These are phyloP conservation scores for Mortierella sp. DNA, from an alignment of 371 early-diverging fungal species.

Conservation along the genomic window DNA sequence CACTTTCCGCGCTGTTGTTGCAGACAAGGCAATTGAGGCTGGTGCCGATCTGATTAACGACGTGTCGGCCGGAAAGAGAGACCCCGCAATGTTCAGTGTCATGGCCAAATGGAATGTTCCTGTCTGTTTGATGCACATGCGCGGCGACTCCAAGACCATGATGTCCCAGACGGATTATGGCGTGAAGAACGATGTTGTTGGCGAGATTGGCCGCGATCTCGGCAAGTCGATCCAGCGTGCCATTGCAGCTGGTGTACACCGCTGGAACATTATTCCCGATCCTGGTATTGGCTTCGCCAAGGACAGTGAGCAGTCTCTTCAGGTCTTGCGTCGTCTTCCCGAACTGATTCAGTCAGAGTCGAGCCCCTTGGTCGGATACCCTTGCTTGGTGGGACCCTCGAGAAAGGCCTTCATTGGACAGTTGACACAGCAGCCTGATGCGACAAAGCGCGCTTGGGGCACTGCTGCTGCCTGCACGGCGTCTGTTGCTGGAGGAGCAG, in stretches of 20 bases:
- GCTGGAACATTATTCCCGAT: constrained; percentile 97
- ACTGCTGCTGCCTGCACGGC: constrained; percentile 96
- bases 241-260: constrained; percentile 82
- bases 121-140: constrained; percentile 97
- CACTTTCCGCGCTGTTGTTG: constrained; percentile 91
- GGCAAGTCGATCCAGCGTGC: constrained; percentile 76
- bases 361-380: constrained; percentile 77
- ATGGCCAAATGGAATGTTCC: constrained; percentile 88
- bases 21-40: constrained; percentile 83
- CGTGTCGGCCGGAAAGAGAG: constrained; percentile 90
- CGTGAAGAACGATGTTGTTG: constrained; percentile 76
- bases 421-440: constrained; percentile 75
- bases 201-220: constrained; percentile 79
- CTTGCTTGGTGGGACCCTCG: constrained; percentile 88
- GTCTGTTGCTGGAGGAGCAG: constrained; percentile 88
- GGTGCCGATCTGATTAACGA: constrained; percentile 96
- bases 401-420: constrained; percentile 91
- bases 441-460: constrained; percentile 87
- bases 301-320: constrained; percentile 87
- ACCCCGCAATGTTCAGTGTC: constrained; percentile 83
- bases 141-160: constrained; percentile 95
- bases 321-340: constrained; percentile 79
- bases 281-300: constrained; percentile 99
- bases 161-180: constrained; percentile 80
- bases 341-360: constrained; percentile 68